These are phyloP conservation scores for Zygoascus ofunaensis DNA, from an alignment of 805 yeast species.

Conservation along the genomic window DNA sequence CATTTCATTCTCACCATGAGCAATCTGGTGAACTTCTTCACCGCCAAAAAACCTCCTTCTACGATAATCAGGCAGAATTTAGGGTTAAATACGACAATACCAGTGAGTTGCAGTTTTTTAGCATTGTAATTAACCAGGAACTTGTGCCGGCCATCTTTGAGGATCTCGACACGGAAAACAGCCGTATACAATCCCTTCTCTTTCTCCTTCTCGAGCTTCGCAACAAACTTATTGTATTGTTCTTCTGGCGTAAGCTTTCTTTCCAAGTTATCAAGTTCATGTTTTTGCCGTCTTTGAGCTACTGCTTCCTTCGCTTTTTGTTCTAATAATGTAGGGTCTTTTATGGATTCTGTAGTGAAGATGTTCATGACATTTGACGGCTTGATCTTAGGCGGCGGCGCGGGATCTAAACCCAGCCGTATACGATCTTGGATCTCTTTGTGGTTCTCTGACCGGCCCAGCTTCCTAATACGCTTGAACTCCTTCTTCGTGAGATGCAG, in stretches of 20 bases:
- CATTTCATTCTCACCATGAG: constrained; percentile 58
- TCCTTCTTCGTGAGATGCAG: constrained; percentile 70
- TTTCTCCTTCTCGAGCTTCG: constrained; percentile 42
- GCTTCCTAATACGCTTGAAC: constrained; percentile 59
- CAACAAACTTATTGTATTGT: constrained; percentile 39
- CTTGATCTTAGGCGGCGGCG: constrained; percentile 85
- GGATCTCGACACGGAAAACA: constrained; percentile 47
- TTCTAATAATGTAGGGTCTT: constrained; percentile 85
- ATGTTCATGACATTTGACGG: constrained; percentile 79
- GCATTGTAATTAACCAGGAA: constrained; percentile 78
- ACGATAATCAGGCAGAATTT: constrained; percentile 51
- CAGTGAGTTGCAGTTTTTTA: constrained; percentile 56
- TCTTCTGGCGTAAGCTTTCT: constrained; percentile 57
- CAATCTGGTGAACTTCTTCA: constrained; percentile 55
- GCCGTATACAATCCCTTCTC: constrained; percentile 44
- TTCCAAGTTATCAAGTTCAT: constrained; percentile 49
- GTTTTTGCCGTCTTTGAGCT: constrained; percentile 48
- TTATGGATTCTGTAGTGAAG: constrained; percentile 71
- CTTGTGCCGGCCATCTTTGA: constrained; percentile 56
- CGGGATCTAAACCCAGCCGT: constrained; percentile 70
- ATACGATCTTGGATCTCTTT: constrained; percentile 72
- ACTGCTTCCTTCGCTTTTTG: constrained; percentile 60
- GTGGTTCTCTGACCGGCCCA: constrained; percentile 51
- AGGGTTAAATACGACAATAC: constrained; percentile 35
- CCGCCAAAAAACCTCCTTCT: constrained; percentile 61